phyloP scores from a whole-genome alignment of 129 eudicot species.

The Pseudognaphalium luteoalbum region DNA sequence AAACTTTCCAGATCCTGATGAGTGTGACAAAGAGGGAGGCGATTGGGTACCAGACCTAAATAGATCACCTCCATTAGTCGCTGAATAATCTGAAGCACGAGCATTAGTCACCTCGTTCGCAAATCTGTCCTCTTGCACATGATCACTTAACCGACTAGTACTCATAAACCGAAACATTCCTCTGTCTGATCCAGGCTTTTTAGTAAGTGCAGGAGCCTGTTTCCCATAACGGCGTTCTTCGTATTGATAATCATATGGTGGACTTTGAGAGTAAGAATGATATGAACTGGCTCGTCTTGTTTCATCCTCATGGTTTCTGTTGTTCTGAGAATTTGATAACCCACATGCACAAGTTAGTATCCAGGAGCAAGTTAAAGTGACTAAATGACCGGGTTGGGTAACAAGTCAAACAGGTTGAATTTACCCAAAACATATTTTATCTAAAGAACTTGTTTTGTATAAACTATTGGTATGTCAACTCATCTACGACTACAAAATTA shows the following conservation, averaged over 20 bases:
- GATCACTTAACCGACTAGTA: slow-evolving; percentile 71
- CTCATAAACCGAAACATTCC: slow-evolving; percentile 73
- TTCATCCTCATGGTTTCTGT: slow-evolving; percentile 65
- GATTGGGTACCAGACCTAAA: slow-evolving; percentile 60
- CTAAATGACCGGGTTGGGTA: not conserved
- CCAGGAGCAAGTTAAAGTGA: not conserved
- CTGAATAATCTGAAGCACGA: slow-evolving; percentile 70
- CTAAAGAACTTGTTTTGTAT: not conserved
- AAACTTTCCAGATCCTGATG: slow-evolving; percentile 28
- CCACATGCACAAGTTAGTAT: slow-evolving; percentile 21
- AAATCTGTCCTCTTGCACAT: slow-evolving; percentile 61
- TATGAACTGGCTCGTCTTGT: slow-evolving; percentile 94
- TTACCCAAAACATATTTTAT: not conserved
- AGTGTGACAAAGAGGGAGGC: slow-evolving; percentile 36
- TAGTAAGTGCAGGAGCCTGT: slow-evolving; percentile 65
- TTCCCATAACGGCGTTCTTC: slow-evolving; percentile 93
- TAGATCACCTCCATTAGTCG: slow-evolving; percentile 67
- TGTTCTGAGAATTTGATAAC: slow-evolving; percentile 46
- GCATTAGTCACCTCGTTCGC: slow-evolving; percentile 73
- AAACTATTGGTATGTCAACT: not conserved
- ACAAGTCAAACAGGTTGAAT: not conserved
- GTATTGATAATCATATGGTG: slow-evolving; percentile 96
- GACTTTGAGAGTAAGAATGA: slow-evolving; percentile 98
- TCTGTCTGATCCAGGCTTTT: slow-evolving; percentile 92
- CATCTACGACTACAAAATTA: not conserved